Percentiles rank a stretch among this genome's conserved stretches.
Conservation (phyloP, 1,284 basidiomycete species). For the Earliella scabrosa region DNA sequence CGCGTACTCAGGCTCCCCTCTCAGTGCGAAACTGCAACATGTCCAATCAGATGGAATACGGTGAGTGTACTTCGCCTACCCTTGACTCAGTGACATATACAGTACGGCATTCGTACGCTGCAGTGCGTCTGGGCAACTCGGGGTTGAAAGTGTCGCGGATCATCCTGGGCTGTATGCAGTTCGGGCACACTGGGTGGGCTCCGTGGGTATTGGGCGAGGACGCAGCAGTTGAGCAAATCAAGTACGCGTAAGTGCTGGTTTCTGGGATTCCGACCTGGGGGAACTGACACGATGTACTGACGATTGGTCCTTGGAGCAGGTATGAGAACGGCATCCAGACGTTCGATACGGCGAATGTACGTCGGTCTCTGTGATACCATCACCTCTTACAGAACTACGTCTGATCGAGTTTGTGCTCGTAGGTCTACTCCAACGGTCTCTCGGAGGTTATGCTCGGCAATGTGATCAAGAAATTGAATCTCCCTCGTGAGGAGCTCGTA, state of each 20-base stretch:
- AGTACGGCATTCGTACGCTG: not conserved
- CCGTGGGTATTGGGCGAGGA: conserved; percentile 46
- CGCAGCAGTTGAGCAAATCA: conserved; percentile 43
- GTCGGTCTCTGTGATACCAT: not conserved
- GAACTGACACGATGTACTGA: too few relatives aligned
- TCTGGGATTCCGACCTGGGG: not conserved
- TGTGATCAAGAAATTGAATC: conserved; percentile 55
- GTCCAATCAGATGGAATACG: not conserved
- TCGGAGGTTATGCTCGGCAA: conserved; percentile 61
- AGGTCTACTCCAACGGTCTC: conserved; percentile 45
- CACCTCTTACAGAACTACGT: not conserved
- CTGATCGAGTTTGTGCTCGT: conserved; percentile 4
- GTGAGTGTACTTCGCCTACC: conserved; percentile 32
- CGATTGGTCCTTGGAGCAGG: not conserved
- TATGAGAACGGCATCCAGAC: conserved; percentile 52
- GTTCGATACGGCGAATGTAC: conserved; percentile 53
- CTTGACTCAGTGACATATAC: conserved; percentile 38
- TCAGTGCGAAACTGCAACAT: not conserved
- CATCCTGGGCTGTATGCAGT: conserved; percentile 50
- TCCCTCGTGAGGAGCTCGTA: conserved; percentile 60
- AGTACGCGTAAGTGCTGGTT: conserved; percentile 34
- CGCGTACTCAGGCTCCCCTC: too few relatives aligned
- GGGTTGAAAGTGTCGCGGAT: conserved; percentile 50
- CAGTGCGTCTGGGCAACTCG: conserved; percentile 48
- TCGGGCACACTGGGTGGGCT: conserved; percentile 41